Conservation (phyloP, 805 yeast species). For the Suhomyces pyralidae region DNA sequence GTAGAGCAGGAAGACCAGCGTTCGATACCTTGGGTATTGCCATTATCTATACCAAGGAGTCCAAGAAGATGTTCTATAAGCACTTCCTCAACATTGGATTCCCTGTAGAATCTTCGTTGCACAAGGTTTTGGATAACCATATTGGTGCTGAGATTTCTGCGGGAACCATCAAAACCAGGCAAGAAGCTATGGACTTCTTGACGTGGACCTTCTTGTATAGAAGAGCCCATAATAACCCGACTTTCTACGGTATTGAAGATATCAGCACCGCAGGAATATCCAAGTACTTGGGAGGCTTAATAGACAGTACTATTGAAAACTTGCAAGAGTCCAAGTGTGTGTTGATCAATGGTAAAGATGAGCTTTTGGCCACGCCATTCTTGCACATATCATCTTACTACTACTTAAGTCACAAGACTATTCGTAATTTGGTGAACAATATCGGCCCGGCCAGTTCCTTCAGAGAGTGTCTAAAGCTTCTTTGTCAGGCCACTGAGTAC, state of each 20-base stretch:
- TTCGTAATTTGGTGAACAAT: slow-evolving; percentile 61
- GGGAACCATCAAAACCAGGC: slow-evolving; percentile 61
- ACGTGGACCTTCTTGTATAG: slow-evolving; percentile 76
- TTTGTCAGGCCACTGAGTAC: slow-evolving; percentile 70
- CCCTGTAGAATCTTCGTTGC: slow-evolving; percentile 79
- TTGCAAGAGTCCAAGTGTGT: slow-evolving; percentile 75
- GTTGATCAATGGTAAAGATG: slow-evolving; percentile 43
- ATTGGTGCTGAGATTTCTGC: slow-evolving; percentile 77
- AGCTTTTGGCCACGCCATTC: slow-evolving; percentile 69
- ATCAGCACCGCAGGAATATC: slow-evolving; percentile 53
- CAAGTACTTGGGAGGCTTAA: slow-evolving; percentile 55
- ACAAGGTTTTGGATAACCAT: slow-evolving; percentile 74
- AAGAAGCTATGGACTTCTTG: slow-evolving; percentile 70
- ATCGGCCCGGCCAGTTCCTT: slow-evolving; percentile 48
- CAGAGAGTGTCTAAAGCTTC: slow-evolving; percentile 59
- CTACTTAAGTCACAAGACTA: slow-evolving; percentile 87
- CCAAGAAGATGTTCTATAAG: slow-evolving; percentile 72
- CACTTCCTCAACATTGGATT: slow-evolving; percentile 76
- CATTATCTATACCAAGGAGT: slow-evolving; percentile 70
- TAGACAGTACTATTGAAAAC: slow-evolving; percentile 66
- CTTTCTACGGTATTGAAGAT: slow-evolving; percentile 73
- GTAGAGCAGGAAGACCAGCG: slow-evolving; percentile 81
- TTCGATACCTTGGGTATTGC: slow-evolving; percentile 77
- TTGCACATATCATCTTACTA: slow-evolving; percentile 85
- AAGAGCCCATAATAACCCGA: slow-evolving; percentile 73